Evolutionary conservation across 2,329 filamentous ascomycete species (phyloP), one percentile per base, ranked within the genome.

Genomic region (Fusarium cyanostomum): DNA sequence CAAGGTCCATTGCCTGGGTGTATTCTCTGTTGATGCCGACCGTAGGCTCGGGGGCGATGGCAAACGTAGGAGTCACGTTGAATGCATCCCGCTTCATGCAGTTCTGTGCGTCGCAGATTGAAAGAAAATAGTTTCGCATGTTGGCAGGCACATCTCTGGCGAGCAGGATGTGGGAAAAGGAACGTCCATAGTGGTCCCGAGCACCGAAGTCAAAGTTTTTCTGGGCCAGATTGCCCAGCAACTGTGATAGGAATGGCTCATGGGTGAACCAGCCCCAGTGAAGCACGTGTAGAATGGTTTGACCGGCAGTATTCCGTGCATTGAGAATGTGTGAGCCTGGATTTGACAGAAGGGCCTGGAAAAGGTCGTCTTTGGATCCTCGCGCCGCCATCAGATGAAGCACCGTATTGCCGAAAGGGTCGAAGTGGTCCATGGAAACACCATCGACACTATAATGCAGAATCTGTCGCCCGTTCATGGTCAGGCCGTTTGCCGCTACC

Each of bases 111-210:
- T 78, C 68, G 45, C 78, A 78, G 2, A 69, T 59, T 7, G 73
- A 73, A 8, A 66, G 26, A 2, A 56, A 31, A 11, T 48, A 11
- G 35, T 57, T 58, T 10, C 81, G 67, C 4, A 81, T 58, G n/a
- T 70, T 65, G 3, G 73, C 71, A 1, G 70, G 24, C 73, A 73
- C 12, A 70, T 71, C 39, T 71, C 71, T 54, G 52, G 38, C 71
- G 69, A 67, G 52, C 0, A 82, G 71, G 4, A 79, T 71, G 63
- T 87, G 84, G 27, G 84, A 83, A 39, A 83, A 77, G 6, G 77
- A 85, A 34, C 84, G 82, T 1, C 84, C 84, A 59, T 84, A 86
- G 33, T 77, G 70, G 60, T 87, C 84, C 12, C 73, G 71, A 2
- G 71, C 66, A 16, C 74, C 73, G 26, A 83, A 48, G 46, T 75